Evolutionary conservation across 768 basidiomycete genomes (phyloP).

Genomic region (Boletus patriciae): DNA sequence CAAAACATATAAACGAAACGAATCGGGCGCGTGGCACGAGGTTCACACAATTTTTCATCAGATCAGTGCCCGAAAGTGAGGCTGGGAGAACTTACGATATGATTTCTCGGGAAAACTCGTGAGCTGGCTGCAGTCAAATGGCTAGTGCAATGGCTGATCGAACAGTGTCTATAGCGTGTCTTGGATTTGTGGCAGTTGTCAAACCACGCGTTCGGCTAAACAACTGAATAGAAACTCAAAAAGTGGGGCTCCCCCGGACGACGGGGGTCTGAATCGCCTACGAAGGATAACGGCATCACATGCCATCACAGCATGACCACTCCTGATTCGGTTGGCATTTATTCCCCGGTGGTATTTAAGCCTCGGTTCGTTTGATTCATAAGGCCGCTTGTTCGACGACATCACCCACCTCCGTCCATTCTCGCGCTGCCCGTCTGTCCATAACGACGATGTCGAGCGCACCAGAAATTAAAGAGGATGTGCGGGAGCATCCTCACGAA

Average conservation of each 20-base stretch:
- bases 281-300: slow-evolving; percentile 16
- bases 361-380: not conserved
- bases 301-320: not conserved
- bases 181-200: not conserved
- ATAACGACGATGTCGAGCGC: slow-evolving; percentile 15
- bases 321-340: not conserved
- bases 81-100: not conserved
- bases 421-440: not conserved
- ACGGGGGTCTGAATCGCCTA: not conserved
- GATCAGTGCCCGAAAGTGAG: not conserved
- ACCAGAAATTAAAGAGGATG: slow-evolving; percentile 22
- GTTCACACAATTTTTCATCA: not conserved
- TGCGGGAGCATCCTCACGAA: not conserved
- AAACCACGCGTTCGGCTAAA: not conserved
- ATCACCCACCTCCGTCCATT: not conserved
- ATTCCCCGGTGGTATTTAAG: slow-evolving; percentile 21
- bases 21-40: not conserved
- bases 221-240: not conserved
- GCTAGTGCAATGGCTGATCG: not conserved
- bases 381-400: not conserved
- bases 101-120: not conserved
- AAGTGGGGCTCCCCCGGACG: slow-evolving; percentile 8
- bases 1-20: not conserved
- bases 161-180: not conserved
- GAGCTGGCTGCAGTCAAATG: not conserved